Evolutionary conservation across 352 stramenopile species (phyloP), one percentile per base, ranked within the genome.

Genomic region (Phytophthora ramorum): DNA sequence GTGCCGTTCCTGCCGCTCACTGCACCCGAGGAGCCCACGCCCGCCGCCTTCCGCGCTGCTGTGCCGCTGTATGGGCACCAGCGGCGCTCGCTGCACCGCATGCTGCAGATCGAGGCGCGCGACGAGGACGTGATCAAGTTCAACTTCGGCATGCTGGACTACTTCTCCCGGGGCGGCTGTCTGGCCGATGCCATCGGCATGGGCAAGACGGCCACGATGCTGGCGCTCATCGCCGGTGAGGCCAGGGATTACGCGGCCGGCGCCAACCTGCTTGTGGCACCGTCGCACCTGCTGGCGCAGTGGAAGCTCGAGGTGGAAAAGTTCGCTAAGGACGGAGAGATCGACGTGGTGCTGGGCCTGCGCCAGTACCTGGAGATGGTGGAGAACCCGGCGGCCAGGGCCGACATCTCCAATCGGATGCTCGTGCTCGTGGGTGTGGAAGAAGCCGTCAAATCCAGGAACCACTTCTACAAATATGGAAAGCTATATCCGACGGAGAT

Each of bases 151-250:
- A 80, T 85, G 69, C 59, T 86, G 17, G 87, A 90, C 60, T 91
- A 92, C 56, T 87, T 76, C 55, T 89, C 77, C 54, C 88, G 78
- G 43, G 84, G 85, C 62, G 87, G 87, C 4, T 91, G 79, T 16
- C 61, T 96, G 6, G 83, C 85, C 1, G 87, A 96, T 46, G 85
- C 82, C 20, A 92, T 96, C 50, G 87, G 87, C 26, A 96, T 90
- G 76, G 87, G 87, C 38, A 96, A 96, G 66, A 95, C 86, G 0
- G 89, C 89, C 8, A 93, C 87, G 17, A 91, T 92, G 72, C 69
- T 96, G 10, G 82, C 89, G 28, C 65, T 92, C 20, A 84, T 92
- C 24, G 81, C 83, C 6, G 84, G 83, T 0, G 85, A 91, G 58
- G 81, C 79, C 0, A 69, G 78, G 22, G 81, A 90, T 53, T 73